Base-by-base conservation (phyloP, 805 yeast genomes). In the Saccharomyces eubayanus region DNA sequence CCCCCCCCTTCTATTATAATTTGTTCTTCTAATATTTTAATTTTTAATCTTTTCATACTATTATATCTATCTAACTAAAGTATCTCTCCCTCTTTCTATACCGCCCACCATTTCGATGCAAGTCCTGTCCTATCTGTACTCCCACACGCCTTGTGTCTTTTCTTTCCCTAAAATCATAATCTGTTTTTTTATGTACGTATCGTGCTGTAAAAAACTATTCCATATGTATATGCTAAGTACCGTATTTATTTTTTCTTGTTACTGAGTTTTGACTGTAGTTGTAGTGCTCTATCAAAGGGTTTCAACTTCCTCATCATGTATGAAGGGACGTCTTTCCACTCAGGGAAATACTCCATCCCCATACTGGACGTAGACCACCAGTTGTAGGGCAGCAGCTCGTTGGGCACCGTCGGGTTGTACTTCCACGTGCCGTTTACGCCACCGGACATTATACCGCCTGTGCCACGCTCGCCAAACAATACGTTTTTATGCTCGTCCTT, bases 381-480 rank as follows among this genome's bases (percentile, higher is more conserved):
- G 36, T 57, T 63, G 52, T 55, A 59, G 6, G 68, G 69, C 43
- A 62, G 47, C 45, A 62, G 48, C 29, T 57, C 57, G 46, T 50
- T 50, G 11, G 67, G 67, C 28, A 65, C 53, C 20, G 52, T 57
- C 2, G 69, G 68, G 21, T 60, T 57, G 57, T 61, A 59, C 40
- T 63, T 59, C 71, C 71, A 67, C 20, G 67, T 62, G 5, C 69
- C 68, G 49, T 63, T 67, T 9, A 62, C 65, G 12, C 71, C 71
- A 16, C 67, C 65, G 6, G 71, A 61, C 10, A 51, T 49, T 11
- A 66, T 62, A 2, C 71, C 71, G 9, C 70, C 70, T 20, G 60
- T 57, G n/a, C 67, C 65, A n/a, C 54, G 57, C 20, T 61, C 59
- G 6, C 67, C 67, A 28, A 63, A 57, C 56, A 63, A 51, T 4